Base-by-base conservation (phyloP, 2,329 filamentous ascomycete species). In the Triangularia setosa region DNA sequence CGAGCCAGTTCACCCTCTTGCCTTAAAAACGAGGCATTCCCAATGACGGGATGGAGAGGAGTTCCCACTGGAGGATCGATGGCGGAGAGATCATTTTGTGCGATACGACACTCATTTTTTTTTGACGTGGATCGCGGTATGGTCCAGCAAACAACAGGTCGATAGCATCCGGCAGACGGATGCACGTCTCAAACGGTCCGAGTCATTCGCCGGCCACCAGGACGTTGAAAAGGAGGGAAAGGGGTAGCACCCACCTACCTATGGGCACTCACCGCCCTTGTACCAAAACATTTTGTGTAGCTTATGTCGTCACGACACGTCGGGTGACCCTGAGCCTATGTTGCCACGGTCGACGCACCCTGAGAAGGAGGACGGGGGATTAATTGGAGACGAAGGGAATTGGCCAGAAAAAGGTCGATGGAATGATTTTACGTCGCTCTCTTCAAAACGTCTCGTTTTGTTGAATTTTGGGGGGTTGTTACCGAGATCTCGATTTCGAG, bases 241-340 rank as follows among this genome's bases (percentile, higher is more conserved):
- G 21, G 40, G 12, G 53, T 57, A 24, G 57, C 55, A 53, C 62
- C 35, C 40, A 52, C 16, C 52, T 55, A n/a, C 8, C 52, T 55
- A n/a, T 44, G 40, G 40, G 58, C 58, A 21, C 28, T 60, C 24
- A 60, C 58, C 58, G 58, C 58, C 58, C 33, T 53, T 60, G 58
- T 60, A 60, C 58, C 48, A 60, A 60, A 60, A 60, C 58, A 60
- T 25, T 40, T 60, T 63, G 56, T 66, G 62, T 53, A 60, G 30
- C 40, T 59, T 48, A 40, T 61, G 60, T 58, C 44, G 58, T 59
- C 58, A 61, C 52, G 56, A 28, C 63, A 56, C 57, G 21, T 56
- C 24, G 52, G 35, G 60, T 52, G 40, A 18, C 40, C 58, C 35
- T 60, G 35, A 56, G 60, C 40, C 40, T 48, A 40, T 48, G 40